Conservation (phyloP, 164 flowering plant genomes). For the Annona cherimola region DNA sequence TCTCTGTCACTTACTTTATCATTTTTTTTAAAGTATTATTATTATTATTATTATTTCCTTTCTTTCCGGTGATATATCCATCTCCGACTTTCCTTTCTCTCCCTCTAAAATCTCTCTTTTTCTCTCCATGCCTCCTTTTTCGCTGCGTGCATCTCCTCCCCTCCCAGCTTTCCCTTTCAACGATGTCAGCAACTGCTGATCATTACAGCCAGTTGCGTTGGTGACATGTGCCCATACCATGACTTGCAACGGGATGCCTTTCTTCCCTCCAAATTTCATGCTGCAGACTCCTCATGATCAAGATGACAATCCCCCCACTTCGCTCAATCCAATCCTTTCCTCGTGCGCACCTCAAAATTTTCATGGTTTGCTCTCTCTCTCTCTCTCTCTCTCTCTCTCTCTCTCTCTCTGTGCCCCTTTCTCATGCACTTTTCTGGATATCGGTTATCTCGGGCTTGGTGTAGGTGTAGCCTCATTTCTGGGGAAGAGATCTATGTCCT, state of each 20-base stretch:
- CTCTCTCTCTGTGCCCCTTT: not conserved
- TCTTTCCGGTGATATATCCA: slow-evolving; percentile 13
- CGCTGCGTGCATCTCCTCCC: not conserved
- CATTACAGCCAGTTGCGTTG: slow-evolving; percentile 15
- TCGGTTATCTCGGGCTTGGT: slow-evolving; percentile 9
- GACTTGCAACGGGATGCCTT: slow-evolving; percentile 68
- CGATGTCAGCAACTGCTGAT: slow-evolving; percentile 13
- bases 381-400: not conserved
- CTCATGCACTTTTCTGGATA: not conserved
- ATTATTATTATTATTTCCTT: not conserved
- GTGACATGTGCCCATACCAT: slow-evolving; percentile 17
- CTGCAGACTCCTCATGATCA: slow-evolving; percentile 50
- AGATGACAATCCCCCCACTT: slow-evolving; percentile 40
- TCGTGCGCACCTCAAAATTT: slow-evolving; percentile 73
- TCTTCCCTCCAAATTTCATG: slow-evolving; percentile 86
- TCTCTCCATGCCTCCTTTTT: slow-evolving; percentile 1
- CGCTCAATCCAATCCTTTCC: slow-evolving; percentile 48
- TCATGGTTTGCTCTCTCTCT: slow-evolving; percentile 38
- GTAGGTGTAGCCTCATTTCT: slow-evolving; percentile 52
- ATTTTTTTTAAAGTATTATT: not conserved
- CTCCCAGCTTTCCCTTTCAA: slow-evolving; percentile 8
- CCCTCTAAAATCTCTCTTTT: slow-evolving; percentile 9
- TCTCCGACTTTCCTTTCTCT: slow-evolving; percentile 11
- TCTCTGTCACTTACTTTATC: not conserved
- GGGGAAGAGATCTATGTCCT: slow-evolving; percentile 75